Percentiles rank a stretch among this genome's conserved stretches.
These are phyloP conservation scores for Epichloe festucae DNA, from an alignment of 2,329 filamentous ascomycete species.

Conservation along the genomic window DNA sequence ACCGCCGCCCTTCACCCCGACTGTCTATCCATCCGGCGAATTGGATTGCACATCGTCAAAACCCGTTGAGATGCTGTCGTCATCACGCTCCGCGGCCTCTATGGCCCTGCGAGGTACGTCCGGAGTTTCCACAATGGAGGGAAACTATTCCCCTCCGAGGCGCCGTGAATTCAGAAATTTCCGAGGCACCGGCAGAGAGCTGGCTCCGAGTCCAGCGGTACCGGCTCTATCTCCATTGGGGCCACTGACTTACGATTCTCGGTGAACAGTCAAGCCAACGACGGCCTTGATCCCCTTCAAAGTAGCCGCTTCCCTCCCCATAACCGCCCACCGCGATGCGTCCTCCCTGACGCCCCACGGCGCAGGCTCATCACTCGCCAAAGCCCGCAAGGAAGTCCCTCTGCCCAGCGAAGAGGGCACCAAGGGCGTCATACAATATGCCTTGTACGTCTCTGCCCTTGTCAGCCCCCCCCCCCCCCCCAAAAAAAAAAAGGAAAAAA, in stretches of 20 bases:
- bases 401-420: constrained; percentile 66
- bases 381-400: constrained; percentile 56
- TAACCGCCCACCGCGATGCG: constrained; percentile 52
- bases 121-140: constrained; percentile 2
- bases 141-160: not conserved
- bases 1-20: not conserved
- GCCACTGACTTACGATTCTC: not conserved
- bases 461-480: too few species aligned
- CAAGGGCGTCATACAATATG: constrained; percentile 74
- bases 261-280: constrained; percentile 47
- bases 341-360: constrained; percentile 40
- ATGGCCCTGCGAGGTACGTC: constrained; percentile 37
- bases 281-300: constrained; percentile 50
- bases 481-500: too few species aligned
- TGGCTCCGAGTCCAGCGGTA: not conserved
- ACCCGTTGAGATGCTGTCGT: constrained; percentile 30
- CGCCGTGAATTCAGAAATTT: not conserved
- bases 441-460: constrained; percentile 49
- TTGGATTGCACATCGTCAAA: not conserved
- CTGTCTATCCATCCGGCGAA: not conserved
- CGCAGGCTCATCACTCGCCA: constrained; percentile 38
- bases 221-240: not conserved
- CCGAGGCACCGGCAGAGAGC: not conserved
- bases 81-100: constrained; percentile 37
- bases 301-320: constrained; percentile 49